Evolutionary conservation across 192 early-diverging fungal species (phyloP).

Genomic region (Neocallimastix lanati): DNA sequence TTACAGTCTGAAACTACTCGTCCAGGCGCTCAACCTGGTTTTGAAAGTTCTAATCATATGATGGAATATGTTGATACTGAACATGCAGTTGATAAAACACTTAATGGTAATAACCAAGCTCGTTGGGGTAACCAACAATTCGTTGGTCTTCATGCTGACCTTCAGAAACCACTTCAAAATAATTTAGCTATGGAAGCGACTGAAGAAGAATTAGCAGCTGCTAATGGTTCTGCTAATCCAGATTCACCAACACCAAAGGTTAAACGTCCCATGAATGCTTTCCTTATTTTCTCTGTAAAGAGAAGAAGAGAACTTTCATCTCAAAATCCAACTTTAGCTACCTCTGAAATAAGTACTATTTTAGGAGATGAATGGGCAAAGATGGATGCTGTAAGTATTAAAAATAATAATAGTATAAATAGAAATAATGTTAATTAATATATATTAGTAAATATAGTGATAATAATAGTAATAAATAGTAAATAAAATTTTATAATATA

Average conservation of each 20-base stretch:
- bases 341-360: too few relatives aligned
- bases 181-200: neutral
- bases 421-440: too few relatives aligned
- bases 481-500: too few relatives aligned
- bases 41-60: neutral
- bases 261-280: neutral
- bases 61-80: neutral
- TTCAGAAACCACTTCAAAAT: neutral
- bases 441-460: too few relatives aligned
- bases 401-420: too few relatives aligned
- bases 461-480: too few relatives aligned
- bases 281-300: too few relatives aligned
- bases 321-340: too few relatives aligned
- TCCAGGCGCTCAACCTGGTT: neutral
- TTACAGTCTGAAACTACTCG: neutral
- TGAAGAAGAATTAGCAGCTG: neutral
- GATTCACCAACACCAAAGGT: neutral
- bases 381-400: too few relatives aligned
- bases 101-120: neutral
- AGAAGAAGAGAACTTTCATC: too few relatives aligned
- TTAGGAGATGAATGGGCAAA: too few relatives aligned
- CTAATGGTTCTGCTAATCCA: neutral
- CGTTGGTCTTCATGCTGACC: neutral
- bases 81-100: neutral
- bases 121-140: neutral